Evolutionary conservation across 2,329 filamentous ascomycete genomes (phyloP).

Genomic region (Curvularia sp.): DNA sequence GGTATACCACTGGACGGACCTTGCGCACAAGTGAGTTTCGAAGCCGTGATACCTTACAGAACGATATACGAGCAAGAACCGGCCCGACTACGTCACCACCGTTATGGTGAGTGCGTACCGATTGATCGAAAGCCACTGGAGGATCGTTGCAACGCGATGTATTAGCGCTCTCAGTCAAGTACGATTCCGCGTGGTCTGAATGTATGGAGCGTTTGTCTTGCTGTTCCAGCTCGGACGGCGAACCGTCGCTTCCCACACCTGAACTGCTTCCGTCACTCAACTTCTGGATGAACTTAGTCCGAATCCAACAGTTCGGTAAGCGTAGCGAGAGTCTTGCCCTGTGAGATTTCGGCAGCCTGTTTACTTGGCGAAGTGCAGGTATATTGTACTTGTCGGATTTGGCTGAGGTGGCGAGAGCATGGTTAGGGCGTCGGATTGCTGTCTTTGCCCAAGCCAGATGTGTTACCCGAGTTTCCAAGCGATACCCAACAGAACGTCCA

Average conservation of each 20-base stretch:
- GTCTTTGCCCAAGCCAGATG: too few relatives aligned
- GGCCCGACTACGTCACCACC: not conserved
- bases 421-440: too few relatives aligned
- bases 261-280: not conserved
- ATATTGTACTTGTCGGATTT: too few relatives aligned
- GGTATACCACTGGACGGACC: not conserved
- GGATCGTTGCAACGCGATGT: too few relatives aligned
- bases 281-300: not conserved
- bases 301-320: not conserved
- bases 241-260: not conserved
- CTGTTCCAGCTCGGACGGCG: not conserved
- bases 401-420: too few relatives aligned
- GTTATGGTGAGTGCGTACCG: not conserved
- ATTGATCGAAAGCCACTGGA: not conserved
- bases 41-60: not conserved
- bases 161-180: not conserved
- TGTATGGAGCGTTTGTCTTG: not conserved
- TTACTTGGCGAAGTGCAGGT: too few relatives aligned
- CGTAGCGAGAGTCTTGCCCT: not conserved
- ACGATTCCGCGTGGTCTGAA: not conserved
- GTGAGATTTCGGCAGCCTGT: not conserved
- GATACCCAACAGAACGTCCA: too few relatives aligned
- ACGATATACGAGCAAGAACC: not conserved
- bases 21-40: not conserved
- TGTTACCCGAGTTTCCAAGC: too few relatives aligned